Percentiles rank a stretch among this genome's conserved stretches.
Evolutionary conservation across 805 yeast genomes (phyloP).

Genomic region (Wickerhamomyces xylosicus): DNA sequence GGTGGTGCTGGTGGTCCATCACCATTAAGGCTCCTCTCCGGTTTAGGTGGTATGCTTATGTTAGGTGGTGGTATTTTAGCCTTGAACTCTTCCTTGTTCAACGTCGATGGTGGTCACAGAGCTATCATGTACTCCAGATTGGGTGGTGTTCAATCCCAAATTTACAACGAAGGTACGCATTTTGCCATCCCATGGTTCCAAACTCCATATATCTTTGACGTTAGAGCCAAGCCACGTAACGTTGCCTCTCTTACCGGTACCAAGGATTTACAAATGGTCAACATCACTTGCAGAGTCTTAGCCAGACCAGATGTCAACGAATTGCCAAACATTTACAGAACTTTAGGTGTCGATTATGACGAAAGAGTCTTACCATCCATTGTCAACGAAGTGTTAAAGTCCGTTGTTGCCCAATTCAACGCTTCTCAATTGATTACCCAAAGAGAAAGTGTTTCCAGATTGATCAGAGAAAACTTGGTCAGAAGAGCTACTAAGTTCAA

Average conservation of each 20-base stretch:
- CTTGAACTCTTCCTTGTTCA: constrained; percentile 51
- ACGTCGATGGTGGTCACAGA: constrained; percentile 98
- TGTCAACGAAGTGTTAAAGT: constrained; percentile 91
- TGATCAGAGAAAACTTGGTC: constrained; percentile 83
- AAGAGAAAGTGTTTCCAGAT: constrained; percentile 88
- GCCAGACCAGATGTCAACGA: constrained; percentile 76
- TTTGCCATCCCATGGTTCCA: constrained; percentile 91
- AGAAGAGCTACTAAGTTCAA: constrained; percentile 89
- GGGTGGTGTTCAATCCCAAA: constrained; percentile 72
- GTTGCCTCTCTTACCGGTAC: constrained; percentile 96
- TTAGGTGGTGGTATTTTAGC: constrained; percentile 48
- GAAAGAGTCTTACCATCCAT: constrained; percentile 97
- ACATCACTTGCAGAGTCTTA: constrained; percentile 95
- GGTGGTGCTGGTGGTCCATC: constrained; percentile 29
- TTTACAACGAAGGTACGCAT: constrained; percentile 92
- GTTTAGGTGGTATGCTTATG: constrained; percentile 48
- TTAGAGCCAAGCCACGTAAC: constrained; percentile 94
- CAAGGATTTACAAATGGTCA: constrained; percentile 97
- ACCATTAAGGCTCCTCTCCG: constrained; percentile 52
- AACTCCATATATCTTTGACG: constrained; percentile 86
- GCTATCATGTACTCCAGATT: constrained; percentile 89
- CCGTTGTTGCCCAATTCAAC: constrained; percentile 96
- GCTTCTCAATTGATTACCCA: constrained; percentile 98
- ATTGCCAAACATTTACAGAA: constrained; percentile 80
- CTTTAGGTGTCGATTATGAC: constrained; percentile 90